Base-by-base conservation (phyloP, 2,329 filamentous ascomycete genomes). In the Didymellaceae sp. region DNA sequence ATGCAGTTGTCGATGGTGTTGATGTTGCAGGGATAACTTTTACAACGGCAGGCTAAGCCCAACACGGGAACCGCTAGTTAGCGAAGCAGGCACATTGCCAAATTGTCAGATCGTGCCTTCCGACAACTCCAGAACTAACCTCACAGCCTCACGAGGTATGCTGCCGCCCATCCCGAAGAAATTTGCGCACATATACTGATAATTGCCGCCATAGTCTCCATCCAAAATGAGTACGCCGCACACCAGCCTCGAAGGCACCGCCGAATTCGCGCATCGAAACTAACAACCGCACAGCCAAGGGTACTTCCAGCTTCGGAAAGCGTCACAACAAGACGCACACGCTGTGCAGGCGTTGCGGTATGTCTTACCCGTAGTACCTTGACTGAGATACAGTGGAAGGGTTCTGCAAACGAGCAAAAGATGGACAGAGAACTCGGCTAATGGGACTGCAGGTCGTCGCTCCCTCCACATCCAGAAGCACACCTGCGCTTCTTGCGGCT, bases 391-490 rank as follows among this genome's bases (percentile, higher is more conserved):
- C 48, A 52, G 48, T 52, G 48, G 48, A 45, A 55, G 43, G 39
- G 48, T 48, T 49, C 38, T 52, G 48, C 48, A 52, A 52, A 46
- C n/a, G 48, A 52, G 48, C 48, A 52, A 43, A 46, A 9, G 3
- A 46, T 11, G 42, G 43, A 52, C 26, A 46, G 37, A 43, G 48
- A 52, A 45, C 42, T 43, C 21, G 42, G 42, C 74, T 68, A 51
- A 61, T 66, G 75, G 63, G 54, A 63, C 37, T 31, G 43, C 66
- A 95, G 91, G 93, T 82, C 89, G 90, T 78, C 92, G 94, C 78
- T 96, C 94, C 74, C 88, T 97, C 81, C 94, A 99, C 88, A 87
- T 97, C 83, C 94, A 99, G 86, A 99, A 99, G 90, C 88, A 96
- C 82, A 95, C 91, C 77, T 99, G 94, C 85, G 80, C 93, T 71